Percentiles rank a stretch among this genome's conserved stretches.
Evolutionary conservation across 2,329 filamentous ascomycete species (phyloP).

Genomic region (Arthrobotrys sphaeroides): DNA sequence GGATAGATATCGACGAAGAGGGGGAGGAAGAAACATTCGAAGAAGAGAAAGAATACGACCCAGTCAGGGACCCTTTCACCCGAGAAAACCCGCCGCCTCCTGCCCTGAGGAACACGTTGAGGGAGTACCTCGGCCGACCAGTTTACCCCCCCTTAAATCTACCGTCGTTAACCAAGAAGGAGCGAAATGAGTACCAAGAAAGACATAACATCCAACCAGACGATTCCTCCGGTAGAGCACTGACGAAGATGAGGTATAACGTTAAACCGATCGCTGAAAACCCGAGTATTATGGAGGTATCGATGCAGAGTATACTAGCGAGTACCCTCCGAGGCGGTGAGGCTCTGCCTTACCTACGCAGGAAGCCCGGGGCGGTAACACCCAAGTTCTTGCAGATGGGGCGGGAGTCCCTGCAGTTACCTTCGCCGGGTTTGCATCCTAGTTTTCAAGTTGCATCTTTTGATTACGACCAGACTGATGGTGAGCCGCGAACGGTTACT

Average conservation of each 20-base stretch:
- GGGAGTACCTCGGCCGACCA: slow-evolving; percentile 6
- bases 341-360: not conserved
- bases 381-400: not conserved
- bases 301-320: no score
- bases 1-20: slow-evolving; percentile 5
- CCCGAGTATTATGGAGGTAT: slow-evolving; percentile 4
- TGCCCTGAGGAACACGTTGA: not conserved
- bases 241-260: slow-evolving; percentile 19
- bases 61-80: slow-evolving; percentile 1
- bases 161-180: no score
- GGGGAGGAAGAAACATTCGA: not conserved
- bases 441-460: not conserved
- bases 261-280: slow-evolving; percentile 16
- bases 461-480: not conserved
- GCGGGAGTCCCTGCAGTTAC: not conserved
- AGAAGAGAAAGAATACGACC: slow-evolving; percentile 7
- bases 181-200: no score
- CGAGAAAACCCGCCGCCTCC: not conserved
- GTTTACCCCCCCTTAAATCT: slow-evolving; percentile 18
- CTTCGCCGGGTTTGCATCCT: not conserved
- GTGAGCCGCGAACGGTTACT: not conserved
- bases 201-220: no score
- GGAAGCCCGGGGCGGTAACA: not conserved
- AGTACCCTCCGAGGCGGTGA: not conserved
- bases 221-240: not conserved